Evolutionary conservation across 1,284 basidiomycete species (phyloP).

Genomic region (Cutaneotrichosporon curvatum): DNA sequence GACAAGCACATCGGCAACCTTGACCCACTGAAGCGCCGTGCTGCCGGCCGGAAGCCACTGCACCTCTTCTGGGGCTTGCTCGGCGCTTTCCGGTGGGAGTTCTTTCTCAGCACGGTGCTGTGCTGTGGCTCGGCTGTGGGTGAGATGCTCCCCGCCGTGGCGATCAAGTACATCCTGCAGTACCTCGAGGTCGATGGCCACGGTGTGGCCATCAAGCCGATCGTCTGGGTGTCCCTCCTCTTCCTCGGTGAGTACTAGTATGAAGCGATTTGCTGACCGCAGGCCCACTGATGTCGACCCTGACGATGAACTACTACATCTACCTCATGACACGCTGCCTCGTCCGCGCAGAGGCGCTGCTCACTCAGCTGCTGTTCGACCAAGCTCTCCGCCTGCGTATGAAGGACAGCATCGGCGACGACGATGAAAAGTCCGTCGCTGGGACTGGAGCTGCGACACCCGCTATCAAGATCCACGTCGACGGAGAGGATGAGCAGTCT

Average conservation of each 20-base stretch:
- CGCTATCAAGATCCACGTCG: slow-evolving; percentile 6
- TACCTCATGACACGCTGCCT: slow-evolving; percentile 45
- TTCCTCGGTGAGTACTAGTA: slow-evolving; percentile 49
- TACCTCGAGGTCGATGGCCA: slow-evolving; percentile 50
- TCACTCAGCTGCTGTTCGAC: slow-evolving; percentile 64
- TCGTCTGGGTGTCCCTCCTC: slow-evolving; percentile 59
- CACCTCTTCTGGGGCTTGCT: slow-evolving; percentile 32
- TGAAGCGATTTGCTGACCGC: background rate
- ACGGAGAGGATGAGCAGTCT: no score
- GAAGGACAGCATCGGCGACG: slow-evolving; percentile 36
- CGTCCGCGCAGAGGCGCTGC: slow-evolving; percentile 56
- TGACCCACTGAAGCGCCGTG: slow-evolving; percentile 38
- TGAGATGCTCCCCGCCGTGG: slow-evolving; percentile 50
- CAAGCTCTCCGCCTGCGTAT: slow-evolving; percentile 62
- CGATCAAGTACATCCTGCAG: slow-evolving; percentile 50
- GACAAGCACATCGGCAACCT: slow-evolving; percentile 37
- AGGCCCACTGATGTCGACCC: slow-evolving; percentile 46
- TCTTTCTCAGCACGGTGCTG: slow-evolving; percentile 28
- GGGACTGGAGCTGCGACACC: slow-evolving; percentile 1
- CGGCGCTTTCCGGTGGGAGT: slow-evolving; percentile 27
- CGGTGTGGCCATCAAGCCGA: slow-evolving; percentile 48
- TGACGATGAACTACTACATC: slow-evolving; percentile 44
- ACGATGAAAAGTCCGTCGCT: slow-evolving; percentile 9
- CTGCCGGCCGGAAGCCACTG: slow-evolving; percentile 27
- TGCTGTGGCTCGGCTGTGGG: slow-evolving; percentile 27